Evolutionary conservation across 2,329 filamentous ascomycete genomes (phyloP).

Genomic region (Epichloe aotearoae): DNA sequence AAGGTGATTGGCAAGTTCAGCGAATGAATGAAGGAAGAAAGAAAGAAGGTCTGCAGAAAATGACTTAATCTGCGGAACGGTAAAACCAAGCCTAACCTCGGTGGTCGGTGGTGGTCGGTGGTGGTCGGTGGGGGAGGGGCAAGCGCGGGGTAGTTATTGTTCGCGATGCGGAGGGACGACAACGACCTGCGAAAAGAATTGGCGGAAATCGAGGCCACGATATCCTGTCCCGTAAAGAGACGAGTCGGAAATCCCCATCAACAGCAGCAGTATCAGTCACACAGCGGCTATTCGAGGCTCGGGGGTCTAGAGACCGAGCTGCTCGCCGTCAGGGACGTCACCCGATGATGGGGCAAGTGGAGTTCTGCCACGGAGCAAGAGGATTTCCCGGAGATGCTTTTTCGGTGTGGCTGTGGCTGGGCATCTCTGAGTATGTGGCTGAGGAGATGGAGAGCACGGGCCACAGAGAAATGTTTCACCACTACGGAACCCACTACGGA

Average conservation of each 20-base stretch:
- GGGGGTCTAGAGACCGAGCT: neutral
- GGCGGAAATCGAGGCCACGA: too few species aligned
- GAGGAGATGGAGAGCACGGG: neutral
- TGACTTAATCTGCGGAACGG: neutral
- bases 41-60: neutral
- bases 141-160: slow-evolving; percentile 1
- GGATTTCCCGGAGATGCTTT: slow-evolving; percentile 19
- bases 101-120: neutral
- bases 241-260: too few species aligned
- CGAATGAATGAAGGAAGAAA: neutral
- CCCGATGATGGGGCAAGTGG: neutral
- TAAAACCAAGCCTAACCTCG: slow-evolving; percentile 4
- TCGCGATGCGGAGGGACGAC: neutral
- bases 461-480: neutral
- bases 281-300: too few species aligned
- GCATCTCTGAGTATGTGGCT: neutral
- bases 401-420: neutral
- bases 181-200: too few species aligned
- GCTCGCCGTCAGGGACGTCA: neutral
- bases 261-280: neutral
- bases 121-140: too few species aligned
- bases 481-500: too few species aligned
- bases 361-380: slow-evolving; percentile 12
- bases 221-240: too few species aligned
- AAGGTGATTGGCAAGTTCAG: neutral